Evolutionary conservation across 257 asterid genomes (phyloP), one percentile per base, ranked within the genome.

Genomic region (Ocimum tenuiflorum): DNA sequence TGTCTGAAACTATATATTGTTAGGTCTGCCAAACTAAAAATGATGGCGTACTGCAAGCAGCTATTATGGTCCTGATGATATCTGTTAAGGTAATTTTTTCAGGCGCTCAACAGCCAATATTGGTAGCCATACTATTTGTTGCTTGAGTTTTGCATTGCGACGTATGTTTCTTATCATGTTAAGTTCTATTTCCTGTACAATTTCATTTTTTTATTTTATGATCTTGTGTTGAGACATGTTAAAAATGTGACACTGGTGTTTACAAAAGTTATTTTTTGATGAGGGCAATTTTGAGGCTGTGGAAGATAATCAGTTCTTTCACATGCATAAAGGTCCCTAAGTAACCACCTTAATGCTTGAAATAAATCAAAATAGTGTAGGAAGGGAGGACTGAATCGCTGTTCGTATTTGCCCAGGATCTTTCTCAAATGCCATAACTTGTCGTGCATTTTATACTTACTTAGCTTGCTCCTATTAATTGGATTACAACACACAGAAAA

Each of bases 21-120:
- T 61, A 91, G 97, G 82, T 88, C 36, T 88, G 94, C 82, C 75
- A 68, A 59, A 49, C 71, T 3, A 72, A 63, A 51, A 69, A 68
- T 71, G 91, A 84, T 38, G 1, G 72, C 54, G 41, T 66, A 53
- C 72, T 76, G 76, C 91, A 70, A 78, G 84, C 94, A 70, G 74
- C 90, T 59, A 18, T 78, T 68, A 80, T 91, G 95, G 94, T 88
- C 67, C 91, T 91, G 68, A 80, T 91, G 96, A 76, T 91, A 22
- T 88, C 97, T 59, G 72, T 88, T 15, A 91, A 91, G 96, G 97
- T 91, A 81, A 70, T 35, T 27, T 4, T 41, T 65, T 38, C n/a
- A n/a, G n/a, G n/a, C n/a, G n/a, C n/a, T 53, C 18, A 22, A 19
- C 49, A 35, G 54, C 60, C 67, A 46, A 24, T 58, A 31, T 58